These are phyloP conservation scores for Apiospora hydei DNA, from an alignment of 2,329 filamentous ascomycete genomes.

Conservation along the genomic window DNA sequence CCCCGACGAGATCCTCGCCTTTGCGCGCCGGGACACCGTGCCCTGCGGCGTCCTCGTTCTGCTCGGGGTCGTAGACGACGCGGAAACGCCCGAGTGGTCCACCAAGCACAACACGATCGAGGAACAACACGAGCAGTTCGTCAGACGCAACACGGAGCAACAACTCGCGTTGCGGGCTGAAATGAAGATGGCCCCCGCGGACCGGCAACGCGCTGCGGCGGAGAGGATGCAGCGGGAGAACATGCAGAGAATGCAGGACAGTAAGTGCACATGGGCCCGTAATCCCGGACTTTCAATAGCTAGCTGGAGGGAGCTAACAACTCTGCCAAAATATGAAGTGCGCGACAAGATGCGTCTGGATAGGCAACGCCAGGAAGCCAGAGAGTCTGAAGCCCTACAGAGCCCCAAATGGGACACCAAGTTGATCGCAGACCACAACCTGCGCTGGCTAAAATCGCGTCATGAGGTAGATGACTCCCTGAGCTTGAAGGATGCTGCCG, in stretches of 20 bases:
- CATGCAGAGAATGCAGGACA: slow-evolving; percentile 54
- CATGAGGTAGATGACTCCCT: slow-evolving; percentile 37
- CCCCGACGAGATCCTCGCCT: slow-evolving; percentile 57
- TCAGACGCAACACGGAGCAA: slow-evolving; percentile 49
- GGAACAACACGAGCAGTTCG: slow-evolving; percentile 44
- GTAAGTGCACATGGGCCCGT: slow-evolving; percentile 42
- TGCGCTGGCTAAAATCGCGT: slow-evolving; percentile 51
- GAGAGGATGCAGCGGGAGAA: slow-evolving; percentile 52
- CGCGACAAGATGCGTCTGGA: slow-evolving; percentile 49
- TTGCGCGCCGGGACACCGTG: slow-evolving; percentile 59
- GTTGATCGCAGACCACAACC: slow-evolving; percentile 52
- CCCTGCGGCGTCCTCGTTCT: slow-evolving; percentile 68
- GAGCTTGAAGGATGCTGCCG: slow-evolving; percentile 50
- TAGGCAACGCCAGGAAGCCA: slow-evolving; percentile 52
- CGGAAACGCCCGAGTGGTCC: slow-evolving; percentile 62
- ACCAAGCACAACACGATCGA: slow-evolving; percentile 49
- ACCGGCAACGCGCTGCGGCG: slow-evolving; percentile 49
- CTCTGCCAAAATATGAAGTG: slow-evolving; percentile 41
- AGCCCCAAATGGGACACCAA: slow-evolving; percentile 60
- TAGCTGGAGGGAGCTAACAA: background rate
- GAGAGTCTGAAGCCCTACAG: slow-evolving; percentile 58
- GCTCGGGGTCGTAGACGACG: slow-evolving; percentile 56
- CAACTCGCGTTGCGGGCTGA: slow-evolving; percentile 53
- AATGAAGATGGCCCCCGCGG: slow-evolving; percentile 49
- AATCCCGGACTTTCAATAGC: background rate